Base-by-base conservation (phyloP, 192 early-diverging fungal species). In the Funneliformis mosseae region DNA sequence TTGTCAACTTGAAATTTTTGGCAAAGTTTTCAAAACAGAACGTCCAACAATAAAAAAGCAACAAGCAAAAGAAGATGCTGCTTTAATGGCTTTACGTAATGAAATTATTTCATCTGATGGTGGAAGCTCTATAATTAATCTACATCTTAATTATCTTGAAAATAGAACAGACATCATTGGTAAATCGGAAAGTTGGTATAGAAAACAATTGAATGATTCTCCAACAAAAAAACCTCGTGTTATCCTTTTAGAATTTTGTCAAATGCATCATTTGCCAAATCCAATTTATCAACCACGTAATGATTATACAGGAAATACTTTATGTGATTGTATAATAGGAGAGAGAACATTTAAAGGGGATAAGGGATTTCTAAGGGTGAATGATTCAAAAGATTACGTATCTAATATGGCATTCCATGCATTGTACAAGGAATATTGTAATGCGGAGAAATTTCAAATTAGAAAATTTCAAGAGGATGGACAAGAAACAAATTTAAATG, bases 1-100 rank as follows among this genome's bases (percentile, higher is more conserved):
- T 70, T 70, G 68, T 42, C 9, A 45, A 45, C 68, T 70, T 70
- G 68, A 70, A n/a, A 21, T 70, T n/a, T 70, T 70, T 45, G 68
- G 68, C n/a, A 70, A 70, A 23, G 10, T 25, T 39, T 70, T 43
- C 18, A 70, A 9, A 25, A 70, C 33, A 21, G n/a, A 39, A n/a
- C 33, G 41, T 43, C 39, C 68, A 70, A 45, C 38, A 25, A 0
- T n/a, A 43, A 33, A 41, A 42, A 70, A 70, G 42, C 68, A 70
- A 70, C 38, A 70, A 43, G 68, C 68, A 43, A 70, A 70, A 70
- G 68, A 70, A 43, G 68, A 70, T 21, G 68, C 38, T 23, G 68
- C 68, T 43, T 41, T 70, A 43, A 43, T 70, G 8, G 68, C 68
- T 43, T 11, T 70, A 21, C 18, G 38, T 4, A 21, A 45, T 43